Conservation (phyloP, 148 eudicot species). For the Silene latifolia region DNA sequence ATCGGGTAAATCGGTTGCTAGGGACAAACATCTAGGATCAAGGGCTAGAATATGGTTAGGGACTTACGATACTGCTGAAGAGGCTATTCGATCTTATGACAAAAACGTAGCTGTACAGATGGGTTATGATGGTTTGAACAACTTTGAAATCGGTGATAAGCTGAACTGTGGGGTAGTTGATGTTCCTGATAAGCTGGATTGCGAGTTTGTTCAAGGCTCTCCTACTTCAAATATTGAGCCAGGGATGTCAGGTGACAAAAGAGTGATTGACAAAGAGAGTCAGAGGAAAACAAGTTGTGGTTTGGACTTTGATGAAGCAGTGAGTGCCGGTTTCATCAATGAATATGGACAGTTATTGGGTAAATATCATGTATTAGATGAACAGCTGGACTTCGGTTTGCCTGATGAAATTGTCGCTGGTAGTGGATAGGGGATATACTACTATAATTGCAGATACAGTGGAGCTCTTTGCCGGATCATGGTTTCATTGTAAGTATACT, state of each 20-base stretch:
- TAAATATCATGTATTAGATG: constrained; percentile 26
- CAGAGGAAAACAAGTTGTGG: not conserved
- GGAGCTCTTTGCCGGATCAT: not conserved
- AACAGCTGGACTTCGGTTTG: not conserved
- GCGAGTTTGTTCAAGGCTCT: constrained; percentile 1
- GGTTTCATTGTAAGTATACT: not conserved
- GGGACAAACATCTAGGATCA: too few species aligned
- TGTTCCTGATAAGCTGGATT: not conserved
- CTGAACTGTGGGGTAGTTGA: not conserved
- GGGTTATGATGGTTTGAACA: too few species aligned
- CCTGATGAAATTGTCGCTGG: not conserved
- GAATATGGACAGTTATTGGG: constrained; percentile 29
- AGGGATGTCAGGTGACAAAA: too few species aligned
- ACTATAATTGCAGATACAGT: not conserved
- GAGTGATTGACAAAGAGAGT: not conserved
- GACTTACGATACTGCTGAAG: not conserved
- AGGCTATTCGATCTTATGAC: not conserved
- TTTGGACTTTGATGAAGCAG: constrained; percentile 9
- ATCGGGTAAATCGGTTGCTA: too few species aligned
- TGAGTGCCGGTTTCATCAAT: constrained; percentile 21
- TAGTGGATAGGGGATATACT: not conserved
- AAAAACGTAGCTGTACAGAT: not conserved
- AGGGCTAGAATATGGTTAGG: not conserved
- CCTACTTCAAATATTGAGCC: not conserved
- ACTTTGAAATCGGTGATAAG: too few species aligned